phyloP scores from a whole-genome alignment of 2,329 filamentous ascomycete genomes.

The Claviceps arundinis region DNA sequence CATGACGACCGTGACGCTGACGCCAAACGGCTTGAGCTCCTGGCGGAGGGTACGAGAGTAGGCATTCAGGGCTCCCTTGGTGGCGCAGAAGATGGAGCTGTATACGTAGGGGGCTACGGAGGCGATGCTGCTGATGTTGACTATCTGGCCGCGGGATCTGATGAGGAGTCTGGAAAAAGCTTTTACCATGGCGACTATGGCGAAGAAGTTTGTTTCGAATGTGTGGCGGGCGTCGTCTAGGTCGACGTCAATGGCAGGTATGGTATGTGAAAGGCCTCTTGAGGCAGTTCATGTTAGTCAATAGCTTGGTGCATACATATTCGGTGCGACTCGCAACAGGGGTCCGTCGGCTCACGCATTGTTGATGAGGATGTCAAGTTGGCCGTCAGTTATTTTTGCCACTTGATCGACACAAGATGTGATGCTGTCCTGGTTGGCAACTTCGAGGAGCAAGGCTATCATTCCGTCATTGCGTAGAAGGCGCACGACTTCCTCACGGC shows the following conservation, averaged over 20 bases:
- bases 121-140: not conserved
- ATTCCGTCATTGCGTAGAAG: not conserved
- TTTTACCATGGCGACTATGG: not conserved
- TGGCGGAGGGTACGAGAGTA: not conserved
- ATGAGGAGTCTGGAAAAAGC: not conserved
- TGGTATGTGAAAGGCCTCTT: constrained; percentile 1
- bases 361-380: not conserved
- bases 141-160: not conserved
- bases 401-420: not conserved
- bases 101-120: not conserved
- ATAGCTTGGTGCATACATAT: not conserved
- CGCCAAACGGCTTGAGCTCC: not conserved
- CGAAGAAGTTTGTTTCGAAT: not conserved
- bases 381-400: not conserved
- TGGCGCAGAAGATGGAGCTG: not conserved
- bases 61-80: not conserved
- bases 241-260: not conserved
- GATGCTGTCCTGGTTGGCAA: not conserved
- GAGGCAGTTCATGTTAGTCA: not conserved
- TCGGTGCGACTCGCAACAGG: not conserved
- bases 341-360: not conserved
- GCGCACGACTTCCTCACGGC: not conserved
- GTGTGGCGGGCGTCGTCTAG: not conserved
- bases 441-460: not conserved
- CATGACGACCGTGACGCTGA: not conserved